Base-by-base conservation (phyloP, 129 eudicot species). In the Ambrosia trifida region DNA sequence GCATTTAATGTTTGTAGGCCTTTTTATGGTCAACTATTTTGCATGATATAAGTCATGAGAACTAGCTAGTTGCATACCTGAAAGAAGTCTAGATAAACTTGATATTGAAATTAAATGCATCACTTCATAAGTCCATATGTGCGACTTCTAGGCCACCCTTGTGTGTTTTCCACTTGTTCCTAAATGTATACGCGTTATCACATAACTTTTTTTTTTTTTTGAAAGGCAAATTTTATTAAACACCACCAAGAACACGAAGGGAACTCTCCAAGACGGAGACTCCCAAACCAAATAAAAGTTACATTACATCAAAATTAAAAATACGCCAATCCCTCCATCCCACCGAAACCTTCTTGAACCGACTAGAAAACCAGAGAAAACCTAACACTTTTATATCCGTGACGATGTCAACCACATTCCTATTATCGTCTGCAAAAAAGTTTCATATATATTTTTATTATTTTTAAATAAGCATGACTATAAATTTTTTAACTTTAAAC, bases 231-330 rank as follows among this genome's bases (percentile, higher is more conserved):
- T 10, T 50, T 50, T 50, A 50, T 50, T 12, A n/a, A 50, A 50
- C 57, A 50, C 3, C 16, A 50, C n/a, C 28, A 50, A n/a, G n/a
- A n/a, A n/a, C 12, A 11, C 57, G 57, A 12, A 19, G 57, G 57
- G 57, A 50, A 50, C 0, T 50, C 57, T 50, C 57, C 57, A 50
- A 50, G 57, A 18, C 57, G 57, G 57, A 50, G 57, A 50, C 14
- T 13, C 57, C 57, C 57, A 12, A 50, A 50, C 57, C 57, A 40
- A 50, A n/a, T n/a, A n/a, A n/a, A n/a, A 50, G 1, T 50, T 50
- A 50, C 57, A 50, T 50, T n/a, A 50, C 17, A 50, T 50, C 57
- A 50, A 50, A 50, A 50, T 6, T 12, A 50, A 50, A 50, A 10
- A 2, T 2, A 0, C 12, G 57, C 57, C 57, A 50, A 17, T 50